Evolutionary conservation across 129 eudicot species (phyloP).

Genomic region (Lactuca saligna): DNA sequence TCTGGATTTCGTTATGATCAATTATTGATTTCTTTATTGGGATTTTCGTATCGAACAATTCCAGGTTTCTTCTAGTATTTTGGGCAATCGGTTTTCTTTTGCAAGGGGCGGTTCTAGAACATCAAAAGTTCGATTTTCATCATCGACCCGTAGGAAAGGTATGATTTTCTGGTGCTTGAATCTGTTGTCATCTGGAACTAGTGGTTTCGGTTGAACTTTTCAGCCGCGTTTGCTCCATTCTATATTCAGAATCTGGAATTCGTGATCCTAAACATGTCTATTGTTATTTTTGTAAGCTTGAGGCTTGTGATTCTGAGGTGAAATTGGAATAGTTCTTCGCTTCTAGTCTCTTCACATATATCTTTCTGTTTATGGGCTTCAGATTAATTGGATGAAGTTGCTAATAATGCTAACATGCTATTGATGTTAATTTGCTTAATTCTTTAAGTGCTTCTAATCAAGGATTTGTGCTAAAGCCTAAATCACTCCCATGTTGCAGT

Average conservation of each 20-base stretch:
- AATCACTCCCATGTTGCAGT: constrained; percentile 45
- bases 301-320: no score
- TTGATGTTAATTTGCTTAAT: background rate
- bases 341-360: no score
- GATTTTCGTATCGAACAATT: background rate
- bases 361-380: no score
- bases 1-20: background rate
- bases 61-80: constrained; percentile 42
- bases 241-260: no score
- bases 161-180: background rate
- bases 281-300: no score
- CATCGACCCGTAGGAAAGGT: constrained; percentile 35
- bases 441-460: no score
- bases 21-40: background rate
- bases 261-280: no score
- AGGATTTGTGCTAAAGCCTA: no score
- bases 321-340: background rate
- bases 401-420: background rate
- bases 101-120: constrained; percentile 29
- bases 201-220: no score
- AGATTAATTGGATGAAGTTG: no score
- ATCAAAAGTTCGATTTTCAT: constrained; percentile 27
- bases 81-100: constrained; percentile 35
- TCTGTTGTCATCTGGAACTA: background rate
- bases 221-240: no score